Conservation (phyloP, 2,329 filamentous ascomycete genomes). For the Pyricularia pennisetigena region DNA sequence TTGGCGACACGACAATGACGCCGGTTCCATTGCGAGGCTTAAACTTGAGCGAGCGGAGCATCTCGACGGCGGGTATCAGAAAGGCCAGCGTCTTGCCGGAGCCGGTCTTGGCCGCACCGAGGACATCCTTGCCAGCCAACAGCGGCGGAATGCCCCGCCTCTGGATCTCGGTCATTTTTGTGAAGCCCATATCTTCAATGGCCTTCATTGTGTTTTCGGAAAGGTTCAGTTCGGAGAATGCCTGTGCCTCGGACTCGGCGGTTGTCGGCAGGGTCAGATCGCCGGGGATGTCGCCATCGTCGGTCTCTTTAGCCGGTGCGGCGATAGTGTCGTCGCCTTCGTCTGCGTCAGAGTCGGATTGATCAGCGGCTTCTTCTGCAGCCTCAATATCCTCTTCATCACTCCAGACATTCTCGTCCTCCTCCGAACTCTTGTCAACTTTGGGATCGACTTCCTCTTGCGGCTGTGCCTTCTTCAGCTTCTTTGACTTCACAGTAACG, state of each 20-base stretch:
- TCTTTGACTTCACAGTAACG: constrained; percentile 8
- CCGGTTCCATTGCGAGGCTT: constrained; percentile 92
- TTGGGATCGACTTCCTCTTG: constrained; percentile 8
- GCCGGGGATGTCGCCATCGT: constrained; percentile 19
- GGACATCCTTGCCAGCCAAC: constrained; percentile 77
- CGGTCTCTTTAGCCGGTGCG: constrained; percentile 12
- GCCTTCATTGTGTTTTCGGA: constrained; percentile 84
- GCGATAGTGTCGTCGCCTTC: constrained; percentile 6
- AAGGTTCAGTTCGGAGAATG: constrained; percentile 74
- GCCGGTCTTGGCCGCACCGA: constrained; percentile 85
- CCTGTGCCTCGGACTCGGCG: constrained; percentile 51
- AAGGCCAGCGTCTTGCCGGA: constrained; percentile 95
- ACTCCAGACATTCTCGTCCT: constrained; percentile 10
- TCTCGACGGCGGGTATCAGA: constrained; percentile 87
- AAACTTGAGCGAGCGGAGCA: constrained; percentile 81
- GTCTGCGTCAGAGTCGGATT: constrained; percentile 7
- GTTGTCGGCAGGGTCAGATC: constrained; percentile 43
- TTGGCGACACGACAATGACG: constrained; percentile 86
- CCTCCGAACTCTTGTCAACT: constrained; percentile 1
- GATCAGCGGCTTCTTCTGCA: constrained; percentile 9
- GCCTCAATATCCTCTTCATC: constrained; percentile 10
- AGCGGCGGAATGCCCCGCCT: constrained; percentile 77
- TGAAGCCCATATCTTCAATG: constrained; percentile 84
- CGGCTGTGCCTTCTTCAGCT: constrained; percentile 9
- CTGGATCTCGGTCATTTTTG: constrained; percentile 94